phyloP scores from a whole-genome alignment of 2,329 filamentous ascomycete species.

The Delphinella strobiligena region DNA sequence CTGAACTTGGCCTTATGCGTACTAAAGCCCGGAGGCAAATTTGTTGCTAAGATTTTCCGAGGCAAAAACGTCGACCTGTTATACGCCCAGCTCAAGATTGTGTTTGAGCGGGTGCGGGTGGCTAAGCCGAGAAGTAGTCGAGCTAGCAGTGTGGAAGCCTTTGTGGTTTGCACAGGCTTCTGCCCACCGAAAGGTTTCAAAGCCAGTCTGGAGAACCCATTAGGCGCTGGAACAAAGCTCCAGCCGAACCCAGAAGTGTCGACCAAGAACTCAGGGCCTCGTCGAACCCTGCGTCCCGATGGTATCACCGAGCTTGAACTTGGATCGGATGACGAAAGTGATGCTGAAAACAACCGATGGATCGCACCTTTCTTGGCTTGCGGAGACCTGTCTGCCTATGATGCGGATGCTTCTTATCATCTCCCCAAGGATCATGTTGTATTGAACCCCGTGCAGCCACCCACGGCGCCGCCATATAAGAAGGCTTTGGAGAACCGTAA shows the following conservation, averaged over 20 bases:
- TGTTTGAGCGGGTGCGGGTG: constrained; percentile 78
- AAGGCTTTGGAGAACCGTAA: constrained; percentile 76
- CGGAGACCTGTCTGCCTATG: constrained; percentile 86
- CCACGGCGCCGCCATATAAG: constrained; percentile 91
- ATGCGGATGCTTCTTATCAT: constrained; percentile 89
- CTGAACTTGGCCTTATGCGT: constrained; percentile 90
- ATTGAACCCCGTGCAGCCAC: constrained; percentile 85
- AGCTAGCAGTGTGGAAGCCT: constrained; percentile 94
- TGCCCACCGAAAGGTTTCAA: constrained; percentile 64
- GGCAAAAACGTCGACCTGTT: constrained; percentile 91
- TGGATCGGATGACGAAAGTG: constrained; percentile 31
- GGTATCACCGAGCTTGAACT: constrained; percentile 36
- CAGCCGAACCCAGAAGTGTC: constrained; percentile 15
- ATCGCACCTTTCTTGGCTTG: constrained; percentile 96
- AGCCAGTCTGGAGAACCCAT: constrained; percentile 61
- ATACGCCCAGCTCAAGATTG: constrained; percentile 83
- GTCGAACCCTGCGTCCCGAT: constrained; percentile 28
- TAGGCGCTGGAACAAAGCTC: constrained; percentile 51
- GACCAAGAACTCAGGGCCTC: constrained; percentile 13
- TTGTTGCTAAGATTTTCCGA: constrained; percentile 96
- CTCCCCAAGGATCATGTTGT: constrained; percentile 77
- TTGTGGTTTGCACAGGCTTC: constrained; percentile 90
- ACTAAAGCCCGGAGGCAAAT: constrained; percentile 82
- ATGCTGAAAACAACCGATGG: constrained; percentile 51
- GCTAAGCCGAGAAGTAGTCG: constrained; percentile 89